Evolutionary conservation across 129 eudicot genomes (phyloP), one percentile per base, ranked within the genome.

Genomic region (Tagetes erecta): DNA sequence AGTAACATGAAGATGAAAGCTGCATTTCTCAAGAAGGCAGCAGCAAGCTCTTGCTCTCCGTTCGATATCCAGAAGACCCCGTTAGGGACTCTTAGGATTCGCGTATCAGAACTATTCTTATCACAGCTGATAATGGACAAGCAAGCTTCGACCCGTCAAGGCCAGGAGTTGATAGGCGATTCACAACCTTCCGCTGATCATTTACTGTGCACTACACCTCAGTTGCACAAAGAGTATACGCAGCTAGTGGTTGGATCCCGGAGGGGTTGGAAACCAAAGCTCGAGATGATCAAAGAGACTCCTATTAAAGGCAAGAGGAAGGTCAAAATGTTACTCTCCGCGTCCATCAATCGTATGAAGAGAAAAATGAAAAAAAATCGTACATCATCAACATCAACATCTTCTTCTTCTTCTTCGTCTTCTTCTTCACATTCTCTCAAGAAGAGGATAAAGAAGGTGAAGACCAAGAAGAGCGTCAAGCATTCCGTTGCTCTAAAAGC

Each of bases 251-350:
- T 79, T 42, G 75, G 80, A 4, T 81, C 83, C 20, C 44, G 81
- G 35, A 72, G 84, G 63, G 74, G 64, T 0, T 88, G 90, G 93
- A 88, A 88, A 69, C 93, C 93, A 1, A 85, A 88, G 86, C 90
- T 88, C 8, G 90, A 85, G 71, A 88, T 80, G 71, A 87, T 87
- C 75, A 64, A 58, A 51, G 88, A 84, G 79, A 74, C 63, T 46
- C 66, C 71, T 9, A 64, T 45, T 7, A 52, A 51, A 64, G 78
- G 78, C 10, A 78, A 71, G 58, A 71, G 82, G 73, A 78, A 78
- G 67, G 82, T 78, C 41, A 78, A 78, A 11, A 71, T 78, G 82
- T 52, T 78, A 52, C 49, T 78, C 2, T 71, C 82, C 1, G 73
- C 82, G 0, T 78, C 82, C 60, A 51, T 78, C 39, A 78, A 2